Conservation (phyloP, 73 alveolate species). For the Tetrahymena borealis region DNA sequence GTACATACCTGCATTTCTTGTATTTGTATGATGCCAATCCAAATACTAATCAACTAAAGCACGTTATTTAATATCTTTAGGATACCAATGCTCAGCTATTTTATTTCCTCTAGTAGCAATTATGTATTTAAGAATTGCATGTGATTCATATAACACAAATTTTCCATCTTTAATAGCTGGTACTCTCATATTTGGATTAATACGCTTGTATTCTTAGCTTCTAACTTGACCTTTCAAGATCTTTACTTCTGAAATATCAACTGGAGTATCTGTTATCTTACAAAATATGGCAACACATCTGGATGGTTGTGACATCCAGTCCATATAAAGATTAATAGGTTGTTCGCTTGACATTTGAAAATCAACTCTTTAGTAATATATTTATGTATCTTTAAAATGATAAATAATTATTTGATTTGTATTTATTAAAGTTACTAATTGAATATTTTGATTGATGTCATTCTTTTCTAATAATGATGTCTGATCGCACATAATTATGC, state of each 20-base stretch:
- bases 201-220: neutral
- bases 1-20: neutral
- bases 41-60: conserved; percentile 28
- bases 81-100: conserved; percentile 17
- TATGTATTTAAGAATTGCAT: conserved; percentile 31
- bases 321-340: neutral
- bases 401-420: too few species aligned
- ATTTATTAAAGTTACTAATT: too few species aligned
- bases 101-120: neutral
- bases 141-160: conserved; percentile 17
- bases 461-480: neutral
- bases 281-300: conserved; percentile 51
- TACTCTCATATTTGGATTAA: conserved; percentile 24
- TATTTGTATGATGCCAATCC: conserved; percentile 22
- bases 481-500: neutral
- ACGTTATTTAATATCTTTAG: neutral
- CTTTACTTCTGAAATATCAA: conserved; percentile 21
- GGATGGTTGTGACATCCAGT: conserved; percentile 46
- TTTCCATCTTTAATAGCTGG: conserved; percentile 23
- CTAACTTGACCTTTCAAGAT: conserved; percentile 35
- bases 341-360: neutral
- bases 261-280: conserved; percentile 30
- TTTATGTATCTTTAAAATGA: too few species aligned
- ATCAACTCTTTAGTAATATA: neutral
- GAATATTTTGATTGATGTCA: neutral